Evolutionary conservation across 1,284 basidiomycete genomes (phyloP).

Genomic region (Mycosarcoma mackinlayi): DNA sequence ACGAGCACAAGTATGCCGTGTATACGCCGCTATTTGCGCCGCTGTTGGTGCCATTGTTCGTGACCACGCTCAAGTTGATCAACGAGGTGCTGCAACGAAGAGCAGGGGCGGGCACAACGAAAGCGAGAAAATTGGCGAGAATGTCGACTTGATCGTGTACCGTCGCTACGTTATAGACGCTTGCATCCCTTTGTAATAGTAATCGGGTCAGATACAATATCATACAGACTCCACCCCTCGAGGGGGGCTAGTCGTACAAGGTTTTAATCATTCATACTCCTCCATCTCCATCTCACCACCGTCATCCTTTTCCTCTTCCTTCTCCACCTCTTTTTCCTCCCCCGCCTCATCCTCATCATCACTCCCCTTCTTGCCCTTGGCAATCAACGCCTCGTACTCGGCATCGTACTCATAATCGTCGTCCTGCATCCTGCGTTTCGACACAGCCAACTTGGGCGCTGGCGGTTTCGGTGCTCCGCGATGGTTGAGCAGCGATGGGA

Average conservation of each 20-base stretch:
- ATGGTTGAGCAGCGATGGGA: conserved; percentile 42
- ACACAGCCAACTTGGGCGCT: conserved; percentile 11
- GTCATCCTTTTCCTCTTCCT: conserved; percentile 3
- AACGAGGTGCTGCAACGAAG: conserved; percentile 1
- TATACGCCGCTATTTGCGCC: conserved; percentile 68
- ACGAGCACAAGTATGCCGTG: conserved; percentile 69
- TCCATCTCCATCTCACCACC: not conserved
- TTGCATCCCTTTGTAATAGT: no score
- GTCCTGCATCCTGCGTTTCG: conserved; percentile 38
- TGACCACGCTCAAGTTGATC: conserved; percentile 73
- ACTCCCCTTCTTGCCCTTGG: conserved; percentile 18
- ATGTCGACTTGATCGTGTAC: conserved; percentile 5
- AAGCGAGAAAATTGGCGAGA: not conserved
- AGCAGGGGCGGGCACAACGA: not conserved
- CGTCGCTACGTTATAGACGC: no score
- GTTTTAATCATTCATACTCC: conserved; percentile 14
- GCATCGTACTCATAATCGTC: conserved; percentile 51
- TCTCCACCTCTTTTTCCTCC: not conserved
- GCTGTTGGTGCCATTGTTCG: conserved; percentile 79
- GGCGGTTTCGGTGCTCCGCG: conserved; percentile 36
- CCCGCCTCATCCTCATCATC: conserved; percentile 6
- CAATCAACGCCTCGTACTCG: conserved; percentile 43
- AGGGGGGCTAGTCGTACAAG: no score
- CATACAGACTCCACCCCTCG: not conserved
- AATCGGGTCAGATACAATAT: not conserved